Base-by-base conservation (phyloP, 345 rosid genomes). In the Eucalyptus lansdowneana region DNA sequence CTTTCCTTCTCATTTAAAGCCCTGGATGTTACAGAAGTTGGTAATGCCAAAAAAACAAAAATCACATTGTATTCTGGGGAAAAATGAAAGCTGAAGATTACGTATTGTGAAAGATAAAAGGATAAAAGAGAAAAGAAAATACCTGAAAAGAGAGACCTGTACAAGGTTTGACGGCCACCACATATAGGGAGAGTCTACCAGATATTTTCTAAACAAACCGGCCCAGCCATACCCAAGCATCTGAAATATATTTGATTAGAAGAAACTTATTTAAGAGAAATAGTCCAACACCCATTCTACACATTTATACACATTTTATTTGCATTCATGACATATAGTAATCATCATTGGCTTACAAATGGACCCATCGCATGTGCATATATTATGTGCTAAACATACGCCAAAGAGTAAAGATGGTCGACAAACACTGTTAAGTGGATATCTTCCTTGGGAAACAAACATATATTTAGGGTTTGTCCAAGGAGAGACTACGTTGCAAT, bases 141-240 rank as follows among this genome's bases (percentile, higher is more conserved):
- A 92, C 93, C 95, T 87, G 44, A 94, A 94, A 81, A 93, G 93
- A 27, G 95, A 94, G 86, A 94, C 95, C 80, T 94, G 96, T 54
- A 93, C 94, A 87, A 94, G 92, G 88, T 92, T 94, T 24, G 90
- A 22, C 8, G 94, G 94, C 94, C 93, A 93, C 95, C 94, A 92
- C 93, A 94, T 92, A 58, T 90, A 94, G 19, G 94, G 93, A 6
- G 93, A 94, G 88, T 94, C 95, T 16, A 94, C 94, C 3, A 93
- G 90, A 76, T 88, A 92, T 88, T 89, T 94, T 80, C 92, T 50
- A 90, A 92, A 94, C 40, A 94, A 44, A 49, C 95, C 93, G 37
- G 93, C 95, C 93, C 94, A 92, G 80, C 94, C 94, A 47, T 92
- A 92, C 22, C 94, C 90, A 37, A 89, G 88, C 90, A 89, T 89